Evolutionary conservation across 805 yeast species (phyloP).

Genomic region (Yamadazyma kitorensis): DNA sequence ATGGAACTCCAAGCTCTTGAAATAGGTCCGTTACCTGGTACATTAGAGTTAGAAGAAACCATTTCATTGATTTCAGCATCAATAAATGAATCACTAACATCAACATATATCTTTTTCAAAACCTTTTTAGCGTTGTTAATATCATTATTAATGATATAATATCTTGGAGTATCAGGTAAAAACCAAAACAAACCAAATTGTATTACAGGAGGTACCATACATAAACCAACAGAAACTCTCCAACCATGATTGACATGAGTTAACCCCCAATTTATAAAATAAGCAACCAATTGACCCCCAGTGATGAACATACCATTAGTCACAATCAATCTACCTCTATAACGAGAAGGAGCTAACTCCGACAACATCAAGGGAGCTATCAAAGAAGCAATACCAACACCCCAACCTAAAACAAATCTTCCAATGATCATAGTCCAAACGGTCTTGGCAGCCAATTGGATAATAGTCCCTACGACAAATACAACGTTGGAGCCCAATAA

Average conservation of each 20-base stretch:
- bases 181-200: constrained; percentile 78
- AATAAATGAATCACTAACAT: constrained; percentile 62
- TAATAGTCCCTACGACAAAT: constrained; percentile 78
- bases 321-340: constrained; percentile 88
- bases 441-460: constrained; percentile 77
- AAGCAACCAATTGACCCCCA: constrained; percentile 93
- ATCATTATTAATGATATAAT: constrained; percentile 68
- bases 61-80: constrained; percentile 68
- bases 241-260: constrained; percentile 76
- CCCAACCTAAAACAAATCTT: constrained; percentile 90
- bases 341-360: constrained; percentile 88
- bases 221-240: constrained; percentile 88
- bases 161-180: constrained; percentile 96
- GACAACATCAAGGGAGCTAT: constrained; percentile 92
- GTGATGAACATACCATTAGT: constrained; percentile 88
- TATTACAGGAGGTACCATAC: constrained; percentile 79
- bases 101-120: constrained; percentile 57
- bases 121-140: constrained; percentile 66
- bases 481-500: constrained; percentile 78
- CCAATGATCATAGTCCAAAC: constrained; percentile 94
- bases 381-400: constrained; percentile 92
- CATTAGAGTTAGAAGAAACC: constrained; percentile 41
- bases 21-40: constrained; percentile 40
- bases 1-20: constrained; percentile 58
- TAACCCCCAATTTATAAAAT: constrained; percentile 89